Base-by-base conservation (phyloP, 2,329 filamentous ascomycete species). In the Epichloe brachyelytri region DNA sequence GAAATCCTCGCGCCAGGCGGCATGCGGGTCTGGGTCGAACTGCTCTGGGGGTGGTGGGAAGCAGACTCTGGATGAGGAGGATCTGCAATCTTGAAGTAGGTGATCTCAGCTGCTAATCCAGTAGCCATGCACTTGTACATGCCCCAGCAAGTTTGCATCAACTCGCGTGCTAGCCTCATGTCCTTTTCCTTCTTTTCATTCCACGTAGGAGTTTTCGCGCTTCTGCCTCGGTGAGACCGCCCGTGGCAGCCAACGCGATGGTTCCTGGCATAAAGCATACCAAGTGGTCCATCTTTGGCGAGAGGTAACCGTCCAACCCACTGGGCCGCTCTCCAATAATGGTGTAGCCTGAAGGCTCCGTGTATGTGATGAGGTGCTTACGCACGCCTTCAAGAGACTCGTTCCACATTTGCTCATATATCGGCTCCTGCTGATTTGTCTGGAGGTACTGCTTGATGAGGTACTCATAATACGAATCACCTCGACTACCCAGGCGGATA, bases 401-500 rank as follows among this genome's bases (percentile, higher is more conserved):
- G 39, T 91, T 77, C 90, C 94, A 98, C 82, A 98, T 87, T 14
- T 93, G 86, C 57, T 83, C 75, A 67, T 98, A 98, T 15, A 97
- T 71, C 0, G 82, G 75, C 65, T 98, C 91, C 62, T 90, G 76
- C 64, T 86, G 82, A 51, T 86, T 87, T 12, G 93, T 98, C 68
- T 98, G 93, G 19, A 96, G 76, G 64, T 95, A 97, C 66, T 98
- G 93, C 71, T 98, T 98, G 73, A 97, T 94, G 48, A 98, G 80
- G 66, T 98, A 98, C 70, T 98, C 88, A 69, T 98, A 98, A 70
- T 97, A 98, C 46, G 90, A 96, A 71, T 98, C 93, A 44, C 93
- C 93, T 54, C 93, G 81, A 65, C 88, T 96, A 39, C 93, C 93
- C 20, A 97, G 76, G 17, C 93, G 86, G 61, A 98, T 91, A 62